phyloP scores from a whole-genome alignment of 2,329 filamentous ascomycete species.

The Botrytis fragariae region DNA sequence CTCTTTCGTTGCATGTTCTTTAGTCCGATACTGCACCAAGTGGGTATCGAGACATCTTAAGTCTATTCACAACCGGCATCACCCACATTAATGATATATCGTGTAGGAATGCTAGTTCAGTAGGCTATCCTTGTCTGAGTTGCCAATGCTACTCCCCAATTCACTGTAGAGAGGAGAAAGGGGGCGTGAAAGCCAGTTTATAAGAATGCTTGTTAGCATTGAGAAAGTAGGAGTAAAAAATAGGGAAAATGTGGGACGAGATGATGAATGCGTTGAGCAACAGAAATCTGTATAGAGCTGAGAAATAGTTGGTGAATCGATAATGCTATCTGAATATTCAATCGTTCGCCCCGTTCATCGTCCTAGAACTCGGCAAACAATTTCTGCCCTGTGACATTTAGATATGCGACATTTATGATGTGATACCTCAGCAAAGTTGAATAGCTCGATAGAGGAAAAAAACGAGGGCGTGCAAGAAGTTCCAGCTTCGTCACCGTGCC shows the following conservation, averaged over 20 bases:
- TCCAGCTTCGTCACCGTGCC: background rate
- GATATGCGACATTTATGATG: background rate
- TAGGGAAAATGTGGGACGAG: background rate
- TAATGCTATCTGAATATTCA: background rate
- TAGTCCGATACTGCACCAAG: background rate
- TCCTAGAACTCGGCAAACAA: background rate
- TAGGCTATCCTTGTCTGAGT: background rate
- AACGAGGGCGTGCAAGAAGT: background rate
- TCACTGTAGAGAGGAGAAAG: background rate
- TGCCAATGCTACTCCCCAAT: background rate
- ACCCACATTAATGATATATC: background rate
- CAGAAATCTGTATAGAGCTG: background rate
- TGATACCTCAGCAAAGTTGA: background rate
- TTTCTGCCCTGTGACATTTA: background rate
- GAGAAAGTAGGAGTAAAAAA: background rate
- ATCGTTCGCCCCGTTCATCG: too few relatives aligned
- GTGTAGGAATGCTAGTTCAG: background rate
- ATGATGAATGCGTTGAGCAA: background rate
- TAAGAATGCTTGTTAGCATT: background rate
- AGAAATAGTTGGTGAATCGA: background rate
- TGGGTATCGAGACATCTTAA: background rate
- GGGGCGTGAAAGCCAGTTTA: background rate
- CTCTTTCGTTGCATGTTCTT: background rate
- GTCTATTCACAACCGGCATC: background rate
- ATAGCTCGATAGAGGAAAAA: too few relatives aligned